phyloP scores from a whole-genome alignment of 2,329 filamentous ascomycete genomes.

The Canariomyces notabilis region DNA sequence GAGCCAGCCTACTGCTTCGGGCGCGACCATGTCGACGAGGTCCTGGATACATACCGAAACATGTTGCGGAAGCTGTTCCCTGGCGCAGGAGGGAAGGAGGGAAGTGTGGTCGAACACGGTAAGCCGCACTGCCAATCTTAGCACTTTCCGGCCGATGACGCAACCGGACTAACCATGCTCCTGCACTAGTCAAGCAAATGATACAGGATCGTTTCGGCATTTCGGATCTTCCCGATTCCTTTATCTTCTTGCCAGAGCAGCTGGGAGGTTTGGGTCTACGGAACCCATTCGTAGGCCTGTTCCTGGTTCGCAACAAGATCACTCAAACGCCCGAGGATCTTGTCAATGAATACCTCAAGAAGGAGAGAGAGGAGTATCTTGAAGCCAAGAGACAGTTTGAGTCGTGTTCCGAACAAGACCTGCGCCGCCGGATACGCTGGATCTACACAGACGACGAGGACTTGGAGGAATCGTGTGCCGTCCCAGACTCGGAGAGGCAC shows the following conservation, averaged over 20 bases:
- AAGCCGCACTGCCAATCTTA: background rate
- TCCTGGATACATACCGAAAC: conserved; percentile 37
- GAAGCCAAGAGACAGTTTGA: conserved; percentile 25
- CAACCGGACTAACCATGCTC: background rate
- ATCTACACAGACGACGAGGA: conserved; percentile 17
- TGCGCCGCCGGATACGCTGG: conserved; percentile 10
- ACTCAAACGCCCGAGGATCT: conserved; percentile 22
- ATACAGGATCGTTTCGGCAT: conserved; percentile 33
- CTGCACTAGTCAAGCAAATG: conserved; percentile 25
- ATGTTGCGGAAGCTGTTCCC: conserved; percentile 39
- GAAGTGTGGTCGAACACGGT: conserved; percentile 28
- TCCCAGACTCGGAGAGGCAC: conserved; percentile 15
- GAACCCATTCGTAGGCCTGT: conserved; percentile 41
- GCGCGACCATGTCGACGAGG: conserved; percentile 38
- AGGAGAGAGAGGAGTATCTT: conserved; percentile 25
- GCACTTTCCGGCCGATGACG: background rate
- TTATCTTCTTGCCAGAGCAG: conserved; percentile 42
- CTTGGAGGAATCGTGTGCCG: background rate
- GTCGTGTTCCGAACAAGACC: conserved; percentile 11
- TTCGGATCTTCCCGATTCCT: conserved; percentile 38
- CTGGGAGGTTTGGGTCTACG: conserved; percentile 43
- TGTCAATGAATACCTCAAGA: conserved; percentile 24
- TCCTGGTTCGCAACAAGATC: conserved; percentile 32
- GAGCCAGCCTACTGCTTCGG: conserved; percentile 42
- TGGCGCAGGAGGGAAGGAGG: conserved; percentile 12